These are phyloP conservation scores for Arthroderma sp. DNA, from an alignment of 2,329 filamentous ascomycete species.

Conservation along the genomic window DNA sequence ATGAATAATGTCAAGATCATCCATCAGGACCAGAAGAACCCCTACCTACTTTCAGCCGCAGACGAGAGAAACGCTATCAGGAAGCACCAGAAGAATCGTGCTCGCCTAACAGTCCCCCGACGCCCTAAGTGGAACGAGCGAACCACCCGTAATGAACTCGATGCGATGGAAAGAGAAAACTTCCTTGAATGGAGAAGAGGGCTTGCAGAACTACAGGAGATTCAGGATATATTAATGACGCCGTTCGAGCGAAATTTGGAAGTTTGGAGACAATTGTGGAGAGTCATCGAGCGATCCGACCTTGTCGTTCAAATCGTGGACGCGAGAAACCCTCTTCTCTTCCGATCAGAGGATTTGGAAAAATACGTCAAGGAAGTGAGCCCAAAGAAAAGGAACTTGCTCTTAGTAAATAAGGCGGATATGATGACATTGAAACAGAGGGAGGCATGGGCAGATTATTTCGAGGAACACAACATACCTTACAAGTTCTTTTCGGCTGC, in stretches of 20 bases:
- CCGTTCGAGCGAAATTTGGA: slow-evolving; percentile 96
- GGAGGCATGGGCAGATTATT: slow-evolving; percentile 72
- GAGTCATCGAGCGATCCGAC: slow-evolving; percentile 93
- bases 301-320: slow-evolving; percentile 97
- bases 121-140: slow-evolving; percentile 76
- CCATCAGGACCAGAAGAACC: slow-evolving; percentile 90
- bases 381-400: slow-evolving; percentile 71
- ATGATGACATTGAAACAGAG: slow-evolving; percentile 91
- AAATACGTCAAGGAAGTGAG: slow-evolving; percentile 89
- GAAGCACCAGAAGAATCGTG: slow-evolving; percentile 73
- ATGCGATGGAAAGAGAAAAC: slow-evolving; percentile 63
- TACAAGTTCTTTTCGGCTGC: slow-evolving; percentile 96
- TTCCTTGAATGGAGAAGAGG: slow-evolving; percentile 82
- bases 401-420: slow-evolving; percentile 96
- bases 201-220: slow-evolving; percentile 84
- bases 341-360: slow-evolving; percentile 87
- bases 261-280: slow-evolving; percentile 95
- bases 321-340: slow-evolving; percentile 84
- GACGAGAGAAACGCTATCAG: slow-evolving; percentile 68
- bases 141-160: slow-evolving; percentile 74
- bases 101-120: slow-evolving; percentile 73
- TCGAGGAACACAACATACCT: slow-evolving; percentile 65
- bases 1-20: slow-evolving; percentile 99
- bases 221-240: slow-evolving; percentile 89
- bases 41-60: slow-evolving; percentile 71